Evolutionary conservation across 2,329 filamentous ascomycete genomes (phyloP).

Genomic region (Mycosphaerella arachidis): DNA sequence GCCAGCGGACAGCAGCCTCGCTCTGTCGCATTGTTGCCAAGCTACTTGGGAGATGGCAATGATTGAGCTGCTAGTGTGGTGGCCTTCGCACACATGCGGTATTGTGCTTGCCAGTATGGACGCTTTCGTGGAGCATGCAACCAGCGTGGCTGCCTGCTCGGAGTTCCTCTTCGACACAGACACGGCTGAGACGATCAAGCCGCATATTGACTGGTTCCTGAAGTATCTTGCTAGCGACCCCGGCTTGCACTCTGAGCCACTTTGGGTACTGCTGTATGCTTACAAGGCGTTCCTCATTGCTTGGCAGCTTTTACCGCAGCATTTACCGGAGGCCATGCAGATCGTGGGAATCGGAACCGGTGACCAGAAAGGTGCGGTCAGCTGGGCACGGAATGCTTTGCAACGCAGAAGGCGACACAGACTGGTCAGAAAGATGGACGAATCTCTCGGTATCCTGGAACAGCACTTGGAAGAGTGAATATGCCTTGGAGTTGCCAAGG

Average conservation of each 20-base stretch:
- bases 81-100: background rate
- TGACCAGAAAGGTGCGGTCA: background rate
- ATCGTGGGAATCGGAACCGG: background rate
- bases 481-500: background rate
- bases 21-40: background rate
- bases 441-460: too few species aligned
- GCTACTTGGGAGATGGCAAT: conserved; percentile 4
- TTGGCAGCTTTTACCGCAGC: background rate
- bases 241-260: background rate
- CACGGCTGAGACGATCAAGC: background rate
- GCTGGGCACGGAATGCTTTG: background rate
- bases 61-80: conserved; percentile 3
- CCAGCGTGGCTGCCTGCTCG: background rate
- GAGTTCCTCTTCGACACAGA: background rate
- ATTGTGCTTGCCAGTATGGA: conserved; percentile 1
- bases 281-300: conserved; percentile 3
- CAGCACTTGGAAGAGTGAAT: background rate
- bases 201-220: conserved; percentile 1
- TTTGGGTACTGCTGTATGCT: conserved; percentile 1
- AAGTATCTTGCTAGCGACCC: background rate
- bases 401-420: too few species aligned
- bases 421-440: too few species aligned
- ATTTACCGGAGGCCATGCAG: background rate
- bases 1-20: background rate
- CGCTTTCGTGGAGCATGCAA: background rate